Evolutionary conservation across 139 green algal species (phyloP).

Genomic region (Tetraselmis chui): DNA sequence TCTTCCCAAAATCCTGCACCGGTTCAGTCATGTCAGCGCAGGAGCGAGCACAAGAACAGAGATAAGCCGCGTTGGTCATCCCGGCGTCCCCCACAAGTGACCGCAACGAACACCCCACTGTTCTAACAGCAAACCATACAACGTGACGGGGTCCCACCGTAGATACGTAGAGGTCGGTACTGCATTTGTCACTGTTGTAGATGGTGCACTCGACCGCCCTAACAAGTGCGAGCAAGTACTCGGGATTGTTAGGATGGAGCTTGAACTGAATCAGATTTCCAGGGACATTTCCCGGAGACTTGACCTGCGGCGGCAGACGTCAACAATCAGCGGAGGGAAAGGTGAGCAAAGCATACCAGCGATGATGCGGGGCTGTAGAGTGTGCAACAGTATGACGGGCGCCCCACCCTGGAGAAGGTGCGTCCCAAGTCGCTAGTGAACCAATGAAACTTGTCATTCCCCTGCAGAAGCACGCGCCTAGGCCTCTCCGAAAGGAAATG

Average conservation of each 20-base stretch:
- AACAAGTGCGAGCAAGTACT: slow-evolving; percentile 2
- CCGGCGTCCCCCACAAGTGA: too few relatives aligned
- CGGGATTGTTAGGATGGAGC: background rate
- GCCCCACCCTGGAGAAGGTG: background rate
- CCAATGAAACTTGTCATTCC: background rate
- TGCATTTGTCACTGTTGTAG: background rate
- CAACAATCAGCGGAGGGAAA: too few relatives aligned
- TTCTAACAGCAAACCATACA: too few relatives aligned
- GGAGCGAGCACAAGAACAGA: too few relatives aligned
- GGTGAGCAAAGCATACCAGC: too few relatives aligned
- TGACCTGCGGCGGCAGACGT: too few relatives aligned
- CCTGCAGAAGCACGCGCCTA: background rate
- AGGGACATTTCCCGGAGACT: background rate
- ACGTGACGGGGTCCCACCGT: too few relatives aligned
- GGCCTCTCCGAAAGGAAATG: background rate
- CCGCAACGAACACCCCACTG: too few relatives aligned
- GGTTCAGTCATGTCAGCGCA: background rate
- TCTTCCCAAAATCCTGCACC: background rate
- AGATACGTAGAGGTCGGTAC: background rate
- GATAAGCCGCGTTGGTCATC: too few relatives aligned
- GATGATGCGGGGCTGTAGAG: too few relatives aligned
- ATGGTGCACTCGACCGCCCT: background rate
- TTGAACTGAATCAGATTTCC: background rate
- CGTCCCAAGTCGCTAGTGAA: background rate
- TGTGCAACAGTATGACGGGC: too few relatives aligned